phyloP scores from a whole-genome alignment of 192 early-diverging fungal genomes.

The Kappamyces sp. region DNA sequence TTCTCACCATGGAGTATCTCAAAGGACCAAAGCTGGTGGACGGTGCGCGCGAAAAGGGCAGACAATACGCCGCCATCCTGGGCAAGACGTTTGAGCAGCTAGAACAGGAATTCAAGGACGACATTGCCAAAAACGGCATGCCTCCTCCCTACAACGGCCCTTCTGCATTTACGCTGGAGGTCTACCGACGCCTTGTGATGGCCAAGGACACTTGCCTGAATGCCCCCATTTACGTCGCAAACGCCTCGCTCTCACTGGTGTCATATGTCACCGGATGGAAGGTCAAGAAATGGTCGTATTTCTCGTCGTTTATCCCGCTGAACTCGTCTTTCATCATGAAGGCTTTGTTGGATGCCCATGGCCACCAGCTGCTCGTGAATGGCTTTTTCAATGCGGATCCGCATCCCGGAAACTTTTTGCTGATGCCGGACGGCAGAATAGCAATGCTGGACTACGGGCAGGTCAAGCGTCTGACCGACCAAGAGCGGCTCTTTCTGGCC shows the following conservation, averaged over 20 bases:
- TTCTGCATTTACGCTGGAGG: constrained; percentile 4
- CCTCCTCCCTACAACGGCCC: constrained; percentile 18
- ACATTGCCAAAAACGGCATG: constrained; percentile 16
- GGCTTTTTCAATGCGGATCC: constrained; percentile 32
- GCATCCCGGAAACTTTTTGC: constrained; percentile 33
- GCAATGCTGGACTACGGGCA: constrained; percentile 32
- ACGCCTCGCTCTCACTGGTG: constrained; percentile 10
- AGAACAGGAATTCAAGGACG: constrained; percentile 11
- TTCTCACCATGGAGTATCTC: constrained; percentile 29
- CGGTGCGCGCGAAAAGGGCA: constrained; percentile 14
- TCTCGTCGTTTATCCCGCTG: constrained; percentile 17
- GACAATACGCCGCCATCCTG: constrained; percentile 15
- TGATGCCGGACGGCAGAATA: constrained; percentile 23
- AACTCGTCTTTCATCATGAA: constrained; percentile 20
- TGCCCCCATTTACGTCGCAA: not conserved
- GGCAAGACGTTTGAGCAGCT: constrained; percentile 18
- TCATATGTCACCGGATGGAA: too few species aligned
- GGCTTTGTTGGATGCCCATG: constrained; percentile 22
- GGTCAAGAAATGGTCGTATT: constrained; percentile 1
- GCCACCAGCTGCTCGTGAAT: constrained; percentile 28
- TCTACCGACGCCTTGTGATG: constrained; percentile 11
- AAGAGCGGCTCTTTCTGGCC: constrained; percentile 20
- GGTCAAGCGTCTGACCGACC: constrained; percentile 18
- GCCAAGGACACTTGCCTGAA: constrained; percentile 11
- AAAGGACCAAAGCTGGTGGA: constrained; percentile 25